Evolutionary conservation across 331 rosid genomes (phyloP).

Genomic region (Acacia concinna): DNA sequence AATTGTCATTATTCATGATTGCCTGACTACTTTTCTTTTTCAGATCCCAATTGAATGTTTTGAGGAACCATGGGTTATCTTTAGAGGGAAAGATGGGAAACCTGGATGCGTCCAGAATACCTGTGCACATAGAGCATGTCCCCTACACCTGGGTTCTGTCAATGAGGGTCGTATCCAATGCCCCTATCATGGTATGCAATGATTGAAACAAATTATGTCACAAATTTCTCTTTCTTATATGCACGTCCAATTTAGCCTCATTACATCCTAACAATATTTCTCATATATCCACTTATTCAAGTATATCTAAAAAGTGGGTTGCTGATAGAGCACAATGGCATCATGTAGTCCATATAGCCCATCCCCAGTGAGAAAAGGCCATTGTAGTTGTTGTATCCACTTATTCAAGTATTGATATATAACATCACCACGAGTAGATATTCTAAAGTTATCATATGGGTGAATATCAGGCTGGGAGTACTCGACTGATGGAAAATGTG

Average conservation of each 20-base stretch:
- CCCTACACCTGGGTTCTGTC: constrained; percentile 91
- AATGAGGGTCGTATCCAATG: constrained; percentile 90
- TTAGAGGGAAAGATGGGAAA: constrained; percentile 88
- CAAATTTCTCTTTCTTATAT: background rate
- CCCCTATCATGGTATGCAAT: constrained; percentile 88
- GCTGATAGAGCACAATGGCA: background rate
- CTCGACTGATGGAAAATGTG: constrained; percentile 89
- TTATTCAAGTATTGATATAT: background rate
- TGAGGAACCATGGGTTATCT: constrained; percentile 94
- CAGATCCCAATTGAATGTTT: constrained; percentile 93
- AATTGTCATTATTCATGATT: constrained; percentile 31
- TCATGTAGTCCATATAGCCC: background rate
- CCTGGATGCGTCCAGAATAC: constrained; percentile 96
- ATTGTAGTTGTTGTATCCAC: background rate
- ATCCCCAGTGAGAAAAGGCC: background rate
- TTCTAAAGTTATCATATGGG: constrained; percentile 22
- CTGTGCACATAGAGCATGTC: constrained; percentile 98
- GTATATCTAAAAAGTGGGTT: background rate
- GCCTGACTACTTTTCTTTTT: constrained; percentile 34
- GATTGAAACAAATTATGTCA: background rate
- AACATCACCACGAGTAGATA: constrained; percentile 10
- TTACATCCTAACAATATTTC: background rate
- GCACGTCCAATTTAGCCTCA: background rate
- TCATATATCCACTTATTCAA: background rate
- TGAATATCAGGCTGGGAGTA: constrained; percentile 91